Evolutionary conservation across 768 basidiomycete genomes (phyloP).

Genomic region (Tulasnella sp.): DNA sequence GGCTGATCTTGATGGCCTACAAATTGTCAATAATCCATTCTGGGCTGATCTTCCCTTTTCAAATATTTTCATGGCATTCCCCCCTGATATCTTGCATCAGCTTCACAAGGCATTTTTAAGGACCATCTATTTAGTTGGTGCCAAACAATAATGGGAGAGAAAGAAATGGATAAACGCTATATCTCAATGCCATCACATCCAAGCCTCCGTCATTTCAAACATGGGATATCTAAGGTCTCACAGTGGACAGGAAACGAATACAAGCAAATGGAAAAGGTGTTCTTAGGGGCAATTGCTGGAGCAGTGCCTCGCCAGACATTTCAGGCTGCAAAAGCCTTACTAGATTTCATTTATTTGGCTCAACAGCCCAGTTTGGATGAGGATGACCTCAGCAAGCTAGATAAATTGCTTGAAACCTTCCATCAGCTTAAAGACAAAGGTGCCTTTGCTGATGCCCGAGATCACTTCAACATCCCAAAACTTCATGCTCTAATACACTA

Average conservation of each 20-base stretch:
- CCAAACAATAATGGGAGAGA: background rate
- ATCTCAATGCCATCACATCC: slow-evolving; percentile 16
- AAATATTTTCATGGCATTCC: slow-evolving; percentile 24
- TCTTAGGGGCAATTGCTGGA: slow-evolving; percentile 39
- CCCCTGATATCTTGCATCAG: slow-evolving; percentile 28
- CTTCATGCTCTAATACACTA: slow-evolving; percentile 40
- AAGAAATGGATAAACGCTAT: slow-evolving; percentile 17
- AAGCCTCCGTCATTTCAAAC: slow-evolving; percentile 2
- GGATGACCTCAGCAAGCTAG: background rate
- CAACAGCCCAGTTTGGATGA: too few species aligned
- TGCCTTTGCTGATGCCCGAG: background rate
- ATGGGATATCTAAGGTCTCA: slow-evolving; percentile 12
- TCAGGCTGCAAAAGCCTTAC: background rate
- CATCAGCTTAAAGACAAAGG: slow-evolving; percentile 17
- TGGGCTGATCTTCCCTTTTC: slow-evolving; percentile 21
- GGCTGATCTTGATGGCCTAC: background rate
- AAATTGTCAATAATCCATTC: slow-evolving; percentile 12
- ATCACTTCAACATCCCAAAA: slow-evolving; percentile 44
- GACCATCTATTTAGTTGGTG: slow-evolving; percentile 27
- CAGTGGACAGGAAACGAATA: slow-evolving; percentile 27
- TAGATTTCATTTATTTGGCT: too few species aligned
- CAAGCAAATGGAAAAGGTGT: slow-evolving; percentile 39
- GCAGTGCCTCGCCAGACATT: background rate
- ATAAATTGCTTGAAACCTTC: background rate
- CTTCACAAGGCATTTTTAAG: slow-evolving; percentile 28